Percentiles rank a stretch among this genome's conserved stretches.
These are phyloP conservation scores for Metschnikowia anglica DNA, from an alignment of 805 yeast genomes.

Conservation along the genomic window DNA sequence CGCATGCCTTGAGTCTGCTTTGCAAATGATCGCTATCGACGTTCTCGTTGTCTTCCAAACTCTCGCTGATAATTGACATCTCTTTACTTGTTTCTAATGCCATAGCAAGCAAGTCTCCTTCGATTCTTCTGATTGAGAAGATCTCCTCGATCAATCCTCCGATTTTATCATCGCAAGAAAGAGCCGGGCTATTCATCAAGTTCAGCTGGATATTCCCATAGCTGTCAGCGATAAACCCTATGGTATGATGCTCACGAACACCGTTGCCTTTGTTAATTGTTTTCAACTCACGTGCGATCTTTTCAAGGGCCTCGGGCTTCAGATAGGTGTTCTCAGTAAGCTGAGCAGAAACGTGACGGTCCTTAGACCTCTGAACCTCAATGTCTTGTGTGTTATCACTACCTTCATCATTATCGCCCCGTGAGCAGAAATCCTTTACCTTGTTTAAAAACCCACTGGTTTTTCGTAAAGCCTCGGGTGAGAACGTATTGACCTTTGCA, in stretches of 20 bases:
- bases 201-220: background rate
- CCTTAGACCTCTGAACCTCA: no score
- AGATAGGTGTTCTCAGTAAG: no score
- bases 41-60: background rate
- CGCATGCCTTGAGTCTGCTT: background rate
- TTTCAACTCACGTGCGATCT: no score
- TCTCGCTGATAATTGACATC: constrained; percentile 2
- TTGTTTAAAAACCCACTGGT: background rate
- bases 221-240: background rate
- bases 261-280: no score
- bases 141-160: constrained; percentile 4
- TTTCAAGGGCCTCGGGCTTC: no score
- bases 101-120: constrained; percentile 7
- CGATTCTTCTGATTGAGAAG: constrained; percentile 2
- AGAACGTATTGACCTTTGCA: background rate
- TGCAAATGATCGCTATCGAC: background rate
- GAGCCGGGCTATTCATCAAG: background rate
- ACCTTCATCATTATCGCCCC: no score
- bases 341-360: no score
- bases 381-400: no score
- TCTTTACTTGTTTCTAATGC: constrained; percentile 9
- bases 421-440: no score
- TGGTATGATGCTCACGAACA: no score
- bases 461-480: background rate
- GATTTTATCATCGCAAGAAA: constrained; percentile 4